Evolutionary conservation across 352 stramenopile genomes (phyloP), one percentile per base, ranked within the genome.

Genomic region (Phytophthora syringae): DNA sequence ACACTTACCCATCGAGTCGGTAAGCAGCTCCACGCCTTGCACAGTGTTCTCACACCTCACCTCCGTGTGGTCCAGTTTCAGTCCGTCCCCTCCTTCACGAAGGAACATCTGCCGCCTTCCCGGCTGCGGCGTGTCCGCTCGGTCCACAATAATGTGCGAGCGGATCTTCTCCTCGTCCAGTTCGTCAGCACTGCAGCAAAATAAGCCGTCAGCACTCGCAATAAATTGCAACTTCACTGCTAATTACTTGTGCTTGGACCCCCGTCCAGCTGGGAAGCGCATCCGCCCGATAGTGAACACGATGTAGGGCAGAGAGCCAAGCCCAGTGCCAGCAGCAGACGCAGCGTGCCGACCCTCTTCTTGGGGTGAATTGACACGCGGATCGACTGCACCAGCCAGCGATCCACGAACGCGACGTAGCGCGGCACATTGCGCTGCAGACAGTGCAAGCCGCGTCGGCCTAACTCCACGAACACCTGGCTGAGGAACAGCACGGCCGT

Each of bases 81-180:
- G 66, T 7, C 79, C 69, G 25, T 90, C 81, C 12, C 80, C 70
- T 16, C 69, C 77, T 42, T 84, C 72, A 7, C 82, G 71, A 20
- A 88, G 54, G 39, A 86, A 66, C 51, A 76, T 70, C 47, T 85
- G 76, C 6, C 77, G 68, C 5, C 76, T 72, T 5, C 60, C 78
- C 27, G 72, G 60, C 20, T 66, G 34, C 6, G 48, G 52, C 10
- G 58, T 64, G 16, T 72, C 52, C 6, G 60, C 45, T 40, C 71
- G 61, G 21, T 90, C 80, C 37, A 92, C 67, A 25, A 92, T 76
- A 61, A 90, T 90, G 32, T 80, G 48, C n/a, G 84, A 79, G 9
- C 71, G 76, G 50, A 92, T 89, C 44, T 60, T 71, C 1, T 82
- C 76, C 70, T 92, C 81, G 9, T 72, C 80, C 34, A 90, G 69